Evolutionary conservation across 352 stramenopile genomes (phyloP), one percentile per base, ranked within the genome.

Genomic region (Phytophthora pluvialis): DNA sequence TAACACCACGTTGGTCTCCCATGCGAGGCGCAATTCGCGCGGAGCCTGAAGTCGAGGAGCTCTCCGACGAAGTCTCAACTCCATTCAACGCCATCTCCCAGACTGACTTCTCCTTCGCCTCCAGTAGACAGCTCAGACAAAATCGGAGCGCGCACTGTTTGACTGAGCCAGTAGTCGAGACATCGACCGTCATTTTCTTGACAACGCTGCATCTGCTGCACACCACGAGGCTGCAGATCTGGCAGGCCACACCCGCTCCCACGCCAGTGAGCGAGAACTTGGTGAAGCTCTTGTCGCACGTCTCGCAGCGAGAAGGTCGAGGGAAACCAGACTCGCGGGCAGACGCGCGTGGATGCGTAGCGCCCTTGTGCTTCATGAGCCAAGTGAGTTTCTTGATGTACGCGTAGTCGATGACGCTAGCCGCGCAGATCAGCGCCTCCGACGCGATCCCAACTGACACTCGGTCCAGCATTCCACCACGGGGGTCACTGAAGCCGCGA

Each of bases 321-420:
- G 42, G 29, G 15, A 25, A 18, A 6, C 15, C 28, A 35, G 8
- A 10, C 1, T 58, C 36, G 13, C 43, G 63, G 21, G 13, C 28
- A 16, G 39, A 39, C 13, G 39, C 28, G 15, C 35, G 44, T 47
- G 51, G 44, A 33, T 52, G 15, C 1, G 44, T 45, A 1, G 15
- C n/a, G 26, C 66, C 52, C 32, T 72, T 72, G 44, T 76, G 52
- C 39, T 72, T 64, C 59, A 84, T 77, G 7, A 89, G 55, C 72
- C 68, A 87, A 49, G 61, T 76, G 46, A 90, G 75, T 36, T 90
- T 88, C 64, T 88, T 87, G 39, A 81, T 60, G 49, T 81, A 77
- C 15, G 78, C 73, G 47, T 79, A 88, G 51, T 90, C 81, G 10
- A 80, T 67, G 25, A 86, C 60, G 0, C 53, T 57, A 13, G 72